Evolutionary conservation across 257 asterid genomes (phyloP).

Genomic region (Eustoma russellianum): DNA sequence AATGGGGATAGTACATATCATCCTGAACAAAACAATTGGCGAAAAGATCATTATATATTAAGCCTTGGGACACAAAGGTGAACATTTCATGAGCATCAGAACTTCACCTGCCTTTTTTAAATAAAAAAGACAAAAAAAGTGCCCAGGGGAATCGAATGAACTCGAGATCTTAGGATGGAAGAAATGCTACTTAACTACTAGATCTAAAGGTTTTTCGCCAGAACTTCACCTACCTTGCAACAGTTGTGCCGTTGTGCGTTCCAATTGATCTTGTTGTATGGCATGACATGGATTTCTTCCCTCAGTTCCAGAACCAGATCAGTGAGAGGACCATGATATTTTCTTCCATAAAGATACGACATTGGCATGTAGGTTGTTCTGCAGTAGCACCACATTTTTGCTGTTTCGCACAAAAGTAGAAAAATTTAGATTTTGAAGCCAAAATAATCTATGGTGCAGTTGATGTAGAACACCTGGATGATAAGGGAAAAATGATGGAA

Average conservation of each 20-base stretch:
- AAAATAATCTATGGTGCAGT: too few relatives aligned
- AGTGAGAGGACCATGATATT: slow-evolving; percentile 1
- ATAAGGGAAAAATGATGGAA: slow-evolving; percentile 3
- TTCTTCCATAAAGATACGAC: slow-evolving; percentile 38
- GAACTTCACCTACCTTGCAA: slow-evolving; percentile 47
- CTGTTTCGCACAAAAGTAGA: not conserved
- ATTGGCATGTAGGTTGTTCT: slow-evolving; percentile 12
- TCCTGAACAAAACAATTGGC: too few relatives aligned
- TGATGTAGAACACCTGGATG: slow-evolving; percentile 34
- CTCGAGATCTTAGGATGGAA: too few relatives aligned
- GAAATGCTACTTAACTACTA: too few relatives aligned
- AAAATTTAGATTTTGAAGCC: not conserved
- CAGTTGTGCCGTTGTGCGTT: slow-evolving; percentile 42
- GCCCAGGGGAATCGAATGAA: too few relatives aligned
- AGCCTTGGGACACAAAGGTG: too few relatives aligned
- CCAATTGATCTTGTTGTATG: slow-evolving; percentile 51
- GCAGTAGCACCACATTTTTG: not conserved
- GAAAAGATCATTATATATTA: slow-evolving; percentile 2
- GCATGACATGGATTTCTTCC: slow-evolving; percentile 35
- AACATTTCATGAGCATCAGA: not conserved
- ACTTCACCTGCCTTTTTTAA: too few relatives aligned
- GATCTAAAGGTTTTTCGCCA: too few relatives aligned
- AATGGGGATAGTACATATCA: slow-evolving; percentile 59
- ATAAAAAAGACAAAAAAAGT: too few relatives aligned
- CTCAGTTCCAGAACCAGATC: slow-evolving; percentile 13